phyloP scores from a whole-genome alignment of 1,284 basidiomycete genomes.

The Trichosporon sp. region DNA sequence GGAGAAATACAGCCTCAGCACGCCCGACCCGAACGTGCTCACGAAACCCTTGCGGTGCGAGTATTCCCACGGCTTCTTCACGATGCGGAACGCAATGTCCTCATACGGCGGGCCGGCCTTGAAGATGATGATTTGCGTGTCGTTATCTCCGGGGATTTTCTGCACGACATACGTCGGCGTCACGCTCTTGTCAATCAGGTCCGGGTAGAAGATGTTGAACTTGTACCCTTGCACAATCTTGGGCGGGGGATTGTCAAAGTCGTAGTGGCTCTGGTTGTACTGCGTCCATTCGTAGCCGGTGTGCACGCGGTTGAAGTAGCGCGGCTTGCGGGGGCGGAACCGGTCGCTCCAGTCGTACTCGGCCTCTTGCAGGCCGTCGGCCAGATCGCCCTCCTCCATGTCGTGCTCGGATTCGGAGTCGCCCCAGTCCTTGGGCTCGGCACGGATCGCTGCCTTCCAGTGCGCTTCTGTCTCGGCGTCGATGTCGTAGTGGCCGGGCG shows the following conservation, averaged over 20 bases:
- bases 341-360: slow-evolving; percentile 99
- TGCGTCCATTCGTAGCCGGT: slow-evolving; percentile 99
- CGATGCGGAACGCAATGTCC: slow-evolving; percentile 97
- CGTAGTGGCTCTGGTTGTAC: slow-evolving; percentile 98
- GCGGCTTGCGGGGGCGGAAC: slow-evolving; percentile 95
- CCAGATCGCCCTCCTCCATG: slow-evolving; percentile 69
- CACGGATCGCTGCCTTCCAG: slow-evolving; percentile 66
- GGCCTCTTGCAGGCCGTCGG: slow-evolving; percentile 62
- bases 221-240: slow-evolving; percentile 99
- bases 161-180: slow-evolving; percentile 94
- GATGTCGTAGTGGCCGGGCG: slow-evolving; percentile 47
- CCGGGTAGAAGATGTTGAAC: slow-evolving; percentile 62
- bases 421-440: slow-evolving; percentile 43
- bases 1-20: slow-evolving; percentile 42
- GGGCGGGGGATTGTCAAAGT: slow-evolving; percentile 95
- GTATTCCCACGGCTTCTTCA: slow-evolving; percentile 97
- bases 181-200: slow-evolving; percentile 78
- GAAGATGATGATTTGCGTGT: slow-evolving; percentile 91
- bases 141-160: slow-evolving; percentile 87
- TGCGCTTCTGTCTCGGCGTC: slow-evolving; percentile 82
- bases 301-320: slow-evolving; percentile 98
- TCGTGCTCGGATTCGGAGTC: slow-evolving; percentile 67
- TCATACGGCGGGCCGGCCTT: slow-evolving; percentile 97
- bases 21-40: slow-evolving; percentile 63
- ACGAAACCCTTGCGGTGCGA: slow-evolving; percentile 69